phyloP scores from a whole-genome alignment of 768 basidiomycete species.

The Lentinula boryana region DNA sequence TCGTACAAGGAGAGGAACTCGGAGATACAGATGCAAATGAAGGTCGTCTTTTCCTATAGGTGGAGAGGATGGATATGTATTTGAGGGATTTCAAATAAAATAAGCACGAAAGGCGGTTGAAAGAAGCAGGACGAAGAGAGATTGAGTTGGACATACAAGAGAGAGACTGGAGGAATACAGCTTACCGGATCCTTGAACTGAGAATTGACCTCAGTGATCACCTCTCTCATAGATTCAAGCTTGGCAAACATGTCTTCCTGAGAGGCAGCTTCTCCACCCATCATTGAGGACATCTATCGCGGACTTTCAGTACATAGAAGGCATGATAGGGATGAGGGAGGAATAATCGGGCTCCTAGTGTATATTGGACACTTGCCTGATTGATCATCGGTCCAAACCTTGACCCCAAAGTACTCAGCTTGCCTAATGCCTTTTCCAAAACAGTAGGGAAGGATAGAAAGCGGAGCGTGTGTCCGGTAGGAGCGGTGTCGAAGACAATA shows the following conservation, averaged over 20 bases:
- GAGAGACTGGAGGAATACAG: slow-evolving; percentile 9
- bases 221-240: slow-evolving; percentile 91
- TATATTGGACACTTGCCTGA: slow-evolving; percentile 38
- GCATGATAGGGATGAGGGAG: neutral
- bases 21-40: slow-evolving; percentile 97
- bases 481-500: slow-evolving; percentile 98
- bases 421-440: slow-evolving; percentile 94
- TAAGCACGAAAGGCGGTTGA: neutral
- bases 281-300: slow-evolving; percentile 85
- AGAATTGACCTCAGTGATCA: slow-evolving; percentile 97
- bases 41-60: slow-evolving; percentile 91
- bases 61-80: neutral
- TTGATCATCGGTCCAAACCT: slow-evolving; percentile 97
- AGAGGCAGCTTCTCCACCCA: slow-evolving; percentile 85
- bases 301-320: neutral
- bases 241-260: slow-evolving; percentile 99
- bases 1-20: slow-evolving; percentile 98
- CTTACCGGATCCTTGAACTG: slow-evolving; percentile 98
- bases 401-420: slow-evolving; percentile 88
- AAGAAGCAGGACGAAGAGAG: too few species aligned
- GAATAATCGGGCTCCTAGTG: neutral
- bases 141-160: neutral
- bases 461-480: slow-evolving; percentile 96
- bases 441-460: slow-evolving; percentile 99
- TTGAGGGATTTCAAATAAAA: neutral